Base-by-base conservation (phyloP, 2,329 filamentous ascomycete species). In the Phaeosphaeria sp. region DNA sequence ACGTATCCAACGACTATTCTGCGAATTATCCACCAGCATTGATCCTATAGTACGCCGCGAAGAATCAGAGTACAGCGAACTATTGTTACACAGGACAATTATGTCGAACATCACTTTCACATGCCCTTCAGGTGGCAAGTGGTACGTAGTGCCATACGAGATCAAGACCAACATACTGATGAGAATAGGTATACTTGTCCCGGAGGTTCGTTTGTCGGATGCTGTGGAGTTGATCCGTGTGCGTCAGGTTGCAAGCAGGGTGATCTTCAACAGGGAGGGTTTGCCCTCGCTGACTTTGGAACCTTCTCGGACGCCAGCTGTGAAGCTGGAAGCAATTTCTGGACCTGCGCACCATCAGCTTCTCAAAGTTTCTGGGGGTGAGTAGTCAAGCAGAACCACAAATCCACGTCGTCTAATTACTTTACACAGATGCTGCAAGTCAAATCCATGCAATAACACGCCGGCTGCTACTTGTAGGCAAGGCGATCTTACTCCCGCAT, bases 351-450 rank as follows among this genome's bases (percentile, higher is more conserved):
- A 17, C 27, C 55, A 27, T 64, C 54, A 6, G 36, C 48, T 22
- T 13, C n/a, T 17, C 43, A 50, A 17, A 50, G 51, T 39, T 66
- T 64, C 49, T 64, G 61, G 63, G 63, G 63, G 25, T 65, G 33
- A 44, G 60, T 15, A 50, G 33, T 36, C 30, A 36, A 36, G 30
- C 13, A 36, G 3, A 11, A 36, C 13, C 25, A 11, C 11, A 36
- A 6, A 15, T 36, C 30, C 5, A 3, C 30, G 30, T 13, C 13
- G 30, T 36, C 30, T 36, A 20, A 43, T 20, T 7, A 66, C 69
- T 0, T 79, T 79, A 57, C 68, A 76, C 58, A 77, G 78, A 11
- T 80, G 78, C 62, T 80, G 79, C 61, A 72, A 66, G 33, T 62
- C 58, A 1, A 68, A 77, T 48, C 69, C 79, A 17, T 81, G 79